Evolutionary conservation across 140 eudicot genomes (phyloP), one percentile per base, ranked within the genome.

Genomic region (Bidens hawaiensis): DNA sequence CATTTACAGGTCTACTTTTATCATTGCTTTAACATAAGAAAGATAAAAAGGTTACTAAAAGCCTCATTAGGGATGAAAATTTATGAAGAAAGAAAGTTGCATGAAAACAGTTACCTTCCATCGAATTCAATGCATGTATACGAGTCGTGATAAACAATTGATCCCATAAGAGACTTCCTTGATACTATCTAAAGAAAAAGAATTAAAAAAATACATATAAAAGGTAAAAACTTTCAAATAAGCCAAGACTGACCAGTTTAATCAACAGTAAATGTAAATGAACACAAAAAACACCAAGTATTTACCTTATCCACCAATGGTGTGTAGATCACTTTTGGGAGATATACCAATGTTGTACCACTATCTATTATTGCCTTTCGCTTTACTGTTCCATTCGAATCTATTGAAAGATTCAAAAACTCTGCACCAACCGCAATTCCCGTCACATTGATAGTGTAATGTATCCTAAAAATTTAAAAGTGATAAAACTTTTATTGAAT

Each of bases 261-360:
- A 65, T 14, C 26, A 30, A 25, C 18, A 47, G 22, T 26, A 4
- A 49, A 30, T 8, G 43, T 36, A 36, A 36, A 42, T 36, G 21
- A 36, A 57, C 12, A 67, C n/a, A 38, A 5, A 61, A 70, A 8
- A 15, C 13, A 18, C 5, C 11, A 24, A 65, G 15, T 77, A n/a
- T n/a, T n/a, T n/a, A 84, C 96, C 89, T 71, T 71, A 34, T 55
- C 54, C 59, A 87, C 76, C 64, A 87, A 48, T 43, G 76, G 83
- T 38, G 76, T 66, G 64, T 84, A 87, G 49, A 87, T 80, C 50
- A 72, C 61, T 58, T 83, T 77, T 4, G 96, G 96, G 40, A 87
- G 79, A 77, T 87, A 87, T 41, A 94, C 96, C 75, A 87, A 60
- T 9, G 96, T 87, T 50, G 96, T 81, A 30, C 96, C 96, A 74